A percentile compares a stretch with the other conserved stretches of the same genome.
Evolutionary conservation across 495 filamentous ascomycete genomes (phyloP).

Genomic region (Penicillium simplicissimum): DNA sequence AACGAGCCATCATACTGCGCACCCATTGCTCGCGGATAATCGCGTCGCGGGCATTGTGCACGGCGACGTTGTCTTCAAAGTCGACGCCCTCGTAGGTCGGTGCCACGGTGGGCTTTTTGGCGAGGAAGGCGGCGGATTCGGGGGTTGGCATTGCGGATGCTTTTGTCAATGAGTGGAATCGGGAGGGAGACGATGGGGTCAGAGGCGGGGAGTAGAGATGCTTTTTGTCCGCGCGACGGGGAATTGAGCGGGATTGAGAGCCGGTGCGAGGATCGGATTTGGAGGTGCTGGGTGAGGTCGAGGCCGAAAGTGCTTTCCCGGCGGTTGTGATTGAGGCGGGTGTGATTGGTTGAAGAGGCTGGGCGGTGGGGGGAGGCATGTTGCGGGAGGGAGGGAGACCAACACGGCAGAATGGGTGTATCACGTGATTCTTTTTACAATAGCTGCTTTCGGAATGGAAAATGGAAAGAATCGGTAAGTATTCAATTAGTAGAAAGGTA

Average conservation of each 20-base stretch:
- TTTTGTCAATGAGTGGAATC: background rate
- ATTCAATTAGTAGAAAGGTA: background rate
- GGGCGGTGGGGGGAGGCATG: slow-evolving; percentile 21
- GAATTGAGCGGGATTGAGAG: slow-evolving; percentile 4
- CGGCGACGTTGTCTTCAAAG: slow-evolving; percentile 83
- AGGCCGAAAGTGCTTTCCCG: slow-evolving; percentile 18
- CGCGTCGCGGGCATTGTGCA: slow-evolving; percentile 93
- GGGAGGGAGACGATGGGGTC: no score
- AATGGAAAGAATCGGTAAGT: no score
- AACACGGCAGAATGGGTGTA: slow-evolving; percentile 10
- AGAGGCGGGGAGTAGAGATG: no score
- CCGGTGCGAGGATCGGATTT: slow-evolving; percentile 9
- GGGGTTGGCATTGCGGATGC: slow-evolving; percentile 73
- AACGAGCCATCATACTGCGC: slow-evolving; percentile 90
- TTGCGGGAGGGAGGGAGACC: background rate
- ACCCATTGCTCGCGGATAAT: slow-evolving; percentile 98
- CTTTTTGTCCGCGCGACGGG: background rate
- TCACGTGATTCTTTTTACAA: slow-evolving; percentile 8
- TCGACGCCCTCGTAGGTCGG: slow-evolving; percentile 97
- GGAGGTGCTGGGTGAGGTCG: slow-evolving; percentile 13
- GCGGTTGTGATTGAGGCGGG: slow-evolving; percentile 23
- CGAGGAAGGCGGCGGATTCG: slow-evolving; percentile 88
- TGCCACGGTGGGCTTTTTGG: slow-evolving; percentile 90
- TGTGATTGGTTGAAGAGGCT: slow-evolving; percentile 22
- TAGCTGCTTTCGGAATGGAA: background rate